These are phyloP conservation scores for Casuarina cunninghamiana DNA, from an alignment of 306 rosid genomes.

Conservation along the genomic window DNA sequence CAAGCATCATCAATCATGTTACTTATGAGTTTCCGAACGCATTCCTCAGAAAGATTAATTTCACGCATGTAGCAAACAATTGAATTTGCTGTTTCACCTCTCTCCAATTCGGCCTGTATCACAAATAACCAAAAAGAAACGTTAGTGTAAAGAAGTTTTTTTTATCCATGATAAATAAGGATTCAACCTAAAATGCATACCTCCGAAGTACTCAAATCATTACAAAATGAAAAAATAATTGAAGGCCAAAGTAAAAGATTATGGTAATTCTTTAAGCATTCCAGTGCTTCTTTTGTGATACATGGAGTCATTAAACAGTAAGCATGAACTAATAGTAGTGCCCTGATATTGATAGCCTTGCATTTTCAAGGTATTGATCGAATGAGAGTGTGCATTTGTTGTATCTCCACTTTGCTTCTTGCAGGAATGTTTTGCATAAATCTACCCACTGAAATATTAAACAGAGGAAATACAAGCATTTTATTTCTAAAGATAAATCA, in stretches of 20 bases:
- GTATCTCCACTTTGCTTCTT: conserved; percentile 50
- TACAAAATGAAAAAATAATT: conserved; percentile 51
- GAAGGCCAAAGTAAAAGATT: conserved; percentile 37
- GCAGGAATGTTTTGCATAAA: conserved; percentile 53
- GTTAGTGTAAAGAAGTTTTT: not conserved
- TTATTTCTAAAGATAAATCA: too few relatives aligned
- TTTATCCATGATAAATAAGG: too few relatives aligned
- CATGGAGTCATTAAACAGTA: conserved; percentile 38
- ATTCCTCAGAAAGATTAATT: conserved; percentile 27
- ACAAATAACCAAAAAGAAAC: not conserved
- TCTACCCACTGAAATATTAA: conserved; percentile 42
- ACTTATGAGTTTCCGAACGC: conserved; percentile 6
- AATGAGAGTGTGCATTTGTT: conserved; percentile 42
- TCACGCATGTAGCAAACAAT: conserved; percentile 40
- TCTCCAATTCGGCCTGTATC: conserved; percentile 50
- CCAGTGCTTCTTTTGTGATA: conserved; percentile 39
- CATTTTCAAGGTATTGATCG: conserved; percentile 45
- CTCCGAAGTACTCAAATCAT: conserved; percentile 56
- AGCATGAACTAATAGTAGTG: conserved; percentile 34
- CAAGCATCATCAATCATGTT: conserved; percentile 41
- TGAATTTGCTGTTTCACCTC: conserved; percentile 54
- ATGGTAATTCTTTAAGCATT: conserved; percentile 30
- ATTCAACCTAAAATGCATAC: conserved; percentile 6
- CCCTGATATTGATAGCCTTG: conserved; percentile 44
- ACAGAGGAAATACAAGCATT: too few relatives aligned